Evolutionary conservation across 805 yeast genomes (phyloP).

Genomic region (Barnettozyma californica): DNA sequence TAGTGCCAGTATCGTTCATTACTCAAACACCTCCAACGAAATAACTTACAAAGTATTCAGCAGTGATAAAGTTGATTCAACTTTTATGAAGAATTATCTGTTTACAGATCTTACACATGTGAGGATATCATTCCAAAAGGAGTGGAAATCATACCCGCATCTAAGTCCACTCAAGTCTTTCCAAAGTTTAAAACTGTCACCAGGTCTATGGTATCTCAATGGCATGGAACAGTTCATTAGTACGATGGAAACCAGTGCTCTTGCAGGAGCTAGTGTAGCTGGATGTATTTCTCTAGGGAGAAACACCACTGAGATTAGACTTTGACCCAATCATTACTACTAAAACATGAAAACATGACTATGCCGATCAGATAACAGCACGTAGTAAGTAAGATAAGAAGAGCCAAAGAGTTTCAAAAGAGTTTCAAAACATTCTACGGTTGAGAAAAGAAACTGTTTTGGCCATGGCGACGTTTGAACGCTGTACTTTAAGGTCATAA

Average conservation of each 20-base stretch:
- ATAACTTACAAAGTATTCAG: constrained; percentile 42
- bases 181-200: constrained; percentile 27
- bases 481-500: too few relatives aligned
- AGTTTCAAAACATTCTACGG: too few relatives aligned
- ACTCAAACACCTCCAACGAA: constrained; percentile 23
- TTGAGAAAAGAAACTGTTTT: too few relatives aligned
- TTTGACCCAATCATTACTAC: constrained; percentile 9
- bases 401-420: too few relatives aligned
- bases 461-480: too few relatives aligned
- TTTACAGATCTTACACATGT: constrained; percentile 21
- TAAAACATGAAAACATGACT: too few relatives aligned
- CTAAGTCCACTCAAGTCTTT: constrained; percentile 28
- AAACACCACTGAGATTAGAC: constrained; percentile 23
- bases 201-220: constrained; percentile 38
- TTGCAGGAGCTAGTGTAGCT: constrained; percentile 47
- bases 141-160: constrained; percentile 42
- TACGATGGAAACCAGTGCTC: constrained; percentile 47
- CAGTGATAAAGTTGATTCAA: constrained; percentile 16
- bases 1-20: constrained; percentile 30
- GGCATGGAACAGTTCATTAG: constrained; percentile 42
- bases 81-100: constrained; percentile 14
- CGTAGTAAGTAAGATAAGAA: too few relatives aligned
- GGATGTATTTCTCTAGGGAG: constrained; percentile 31
- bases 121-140: constrained; percentile 27
- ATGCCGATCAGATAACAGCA: too few relatives aligned